Conservation (phyloP, 1,284 basidiomycete species). For the Pisolithus thermaeus region DNA sequence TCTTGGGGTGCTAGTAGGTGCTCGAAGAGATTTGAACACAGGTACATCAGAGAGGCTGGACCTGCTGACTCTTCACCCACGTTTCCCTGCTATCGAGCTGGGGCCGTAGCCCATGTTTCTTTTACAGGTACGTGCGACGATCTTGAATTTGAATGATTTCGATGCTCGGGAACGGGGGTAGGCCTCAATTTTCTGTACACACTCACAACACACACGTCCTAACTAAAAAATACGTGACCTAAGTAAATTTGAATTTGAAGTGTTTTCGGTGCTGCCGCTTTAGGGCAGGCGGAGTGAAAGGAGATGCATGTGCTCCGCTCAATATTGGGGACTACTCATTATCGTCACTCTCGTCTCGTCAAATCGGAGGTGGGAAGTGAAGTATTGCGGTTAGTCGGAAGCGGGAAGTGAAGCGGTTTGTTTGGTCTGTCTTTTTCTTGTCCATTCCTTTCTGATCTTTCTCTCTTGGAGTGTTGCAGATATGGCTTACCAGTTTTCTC, state of each 20-base stretch:
- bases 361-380: conserved; percentile 38
- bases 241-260: conserved; percentile 14
- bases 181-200: too few relatives aligned
- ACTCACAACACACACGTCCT: too few relatives aligned
- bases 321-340: conserved; percentile 6
- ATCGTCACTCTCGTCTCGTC: conserved; percentile 33
- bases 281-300: conserved; percentile 27
- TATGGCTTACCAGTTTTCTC: conserved; percentile 76
- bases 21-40: conserved; percentile 9
- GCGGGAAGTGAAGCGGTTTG: conserved; percentile 38
- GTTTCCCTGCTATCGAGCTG: conserved; percentile 8
- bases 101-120: conserved; percentile 9
- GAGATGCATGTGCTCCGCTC: not conserved
- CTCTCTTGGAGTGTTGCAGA: conserved; percentile 22
- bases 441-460: not conserved
- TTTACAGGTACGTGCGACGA: not conserved
- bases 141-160: conserved; percentile 14
- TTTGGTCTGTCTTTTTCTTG: conserved; percentile 1
- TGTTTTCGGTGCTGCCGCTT: conserved; percentile 15
- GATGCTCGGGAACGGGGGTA: not conserved
- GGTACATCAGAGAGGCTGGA: conserved; percentile 5
- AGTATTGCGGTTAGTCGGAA: conserved; percentile 40
- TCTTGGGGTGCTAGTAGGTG: conserved; percentile 13
- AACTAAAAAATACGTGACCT: conserved; percentile 11
- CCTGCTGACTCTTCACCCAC: conserved; percentile 1